These are phyloP conservation scores for Nectriaceae sp. DNA, from an alignment of 2,329 filamentous ascomycete genomes.

Conservation along the genomic window DNA sequence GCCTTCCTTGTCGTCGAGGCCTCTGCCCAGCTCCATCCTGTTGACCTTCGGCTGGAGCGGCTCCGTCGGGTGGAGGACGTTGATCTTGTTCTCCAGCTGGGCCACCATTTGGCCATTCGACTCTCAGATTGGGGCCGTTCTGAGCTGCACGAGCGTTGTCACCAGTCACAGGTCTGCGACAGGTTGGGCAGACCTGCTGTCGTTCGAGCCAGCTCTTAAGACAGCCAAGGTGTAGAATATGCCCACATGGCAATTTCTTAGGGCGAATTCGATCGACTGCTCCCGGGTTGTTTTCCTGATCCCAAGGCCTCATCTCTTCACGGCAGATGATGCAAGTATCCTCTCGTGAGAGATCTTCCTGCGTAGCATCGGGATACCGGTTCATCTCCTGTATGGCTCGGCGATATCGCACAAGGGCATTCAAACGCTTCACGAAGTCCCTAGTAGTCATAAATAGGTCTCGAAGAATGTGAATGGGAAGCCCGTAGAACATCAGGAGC, in stretches of 20 bases:
- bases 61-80: constrained; percentile 18
- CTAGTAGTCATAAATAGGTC: constrained; percentile 93
- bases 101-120: constrained; percentile 31
- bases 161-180: constrained; percentile 71
- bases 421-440: constrained; percentile 87
- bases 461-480: constrained; percentile 95
- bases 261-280: constrained; percentile 82
- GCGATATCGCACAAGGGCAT: constrained; percentile 85
- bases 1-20: constrained; percentile 37
- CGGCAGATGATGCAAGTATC: constrained; percentile 98
- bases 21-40: constrained; percentile 25
- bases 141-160: constrained; percentile 30
- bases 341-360: constrained; percentile 80
- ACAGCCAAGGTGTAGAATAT: constrained; percentile 92
- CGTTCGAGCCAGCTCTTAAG: constrained; percentile 96
- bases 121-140: constrained; percentile 31
- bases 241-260: constrained; percentile 95
- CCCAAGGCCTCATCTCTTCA: constrained; percentile 90
- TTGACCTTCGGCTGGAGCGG: constrained; percentile 20
- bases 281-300: constrained; percentile 57
- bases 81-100: constrained; percentile 18
- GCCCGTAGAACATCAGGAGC: constrained; percentile 87
- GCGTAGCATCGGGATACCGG: constrained; percentile 85
- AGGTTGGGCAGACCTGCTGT: constrained; percentile 96
- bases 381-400: constrained; percentile 95